Evolutionary conservation across 2,329 filamentous ascomycete species (phyloP), one percentile per base, ranked within the genome.

Genomic region (Fusarium sulawesiense): DNA sequence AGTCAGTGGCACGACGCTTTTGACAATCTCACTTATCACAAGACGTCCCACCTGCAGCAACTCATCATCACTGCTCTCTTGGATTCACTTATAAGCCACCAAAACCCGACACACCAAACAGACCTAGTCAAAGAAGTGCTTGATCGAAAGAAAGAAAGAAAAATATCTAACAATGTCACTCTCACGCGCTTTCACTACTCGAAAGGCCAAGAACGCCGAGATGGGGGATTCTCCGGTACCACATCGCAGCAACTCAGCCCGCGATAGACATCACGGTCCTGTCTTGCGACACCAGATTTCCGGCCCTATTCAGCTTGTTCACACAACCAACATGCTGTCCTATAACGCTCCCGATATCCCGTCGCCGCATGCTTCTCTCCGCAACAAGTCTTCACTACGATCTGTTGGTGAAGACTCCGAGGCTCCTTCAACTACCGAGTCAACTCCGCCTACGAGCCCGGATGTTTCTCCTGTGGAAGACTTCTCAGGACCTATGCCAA

Each of bases 251-350:
- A 84, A 83, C 75, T 85, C 84, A 45, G 81, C 81, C 75, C 73
- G 73, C 37, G 63, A 64, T 56, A 87, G 85, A 78, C 83, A 79
- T 64, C 77, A 78, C 61, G 49, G 49, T 21, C 74, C 74, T 70
- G 71, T 80, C 46, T 69, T 89, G 72, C 88, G 91, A 63, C 80
- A 86, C 78, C 91, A 94, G 83, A 99, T 99, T 78, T 99, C 96
- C 2, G 89, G 87, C 5, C 96, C 96, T 1, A 87, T 97, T 56
- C 91, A 94, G 80, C 87, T 99, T 68, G 85, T 98, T 50, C 97
- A 96, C 64, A 97, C 95, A 7, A 98, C 96, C 73, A 99, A 98
- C 81, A 93, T 97, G 88, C 90, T 98, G 57, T 94, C 93, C 10
- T 97, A 97, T 86, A 95, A 95, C 77, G 94, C 96, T 12, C 95